phyloP scores from a whole-genome alignment of 1,284 basidiomycete species.

The Leccinum laetum region DNA sequence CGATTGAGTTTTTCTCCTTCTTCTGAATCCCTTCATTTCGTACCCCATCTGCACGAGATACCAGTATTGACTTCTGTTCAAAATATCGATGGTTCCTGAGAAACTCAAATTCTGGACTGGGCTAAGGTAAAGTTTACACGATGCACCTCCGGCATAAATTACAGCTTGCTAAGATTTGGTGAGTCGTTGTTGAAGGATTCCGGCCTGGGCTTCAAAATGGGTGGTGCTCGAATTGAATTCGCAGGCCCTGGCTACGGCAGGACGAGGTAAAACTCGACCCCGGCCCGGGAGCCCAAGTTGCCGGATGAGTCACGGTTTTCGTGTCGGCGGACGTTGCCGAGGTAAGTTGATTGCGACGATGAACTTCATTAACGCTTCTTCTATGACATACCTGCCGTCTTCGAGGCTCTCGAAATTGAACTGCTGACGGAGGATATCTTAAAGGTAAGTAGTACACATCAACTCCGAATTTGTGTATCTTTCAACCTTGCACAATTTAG shows the following conservation, averaged over 20 bases:
- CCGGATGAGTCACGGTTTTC: slow-evolving; percentile 44
- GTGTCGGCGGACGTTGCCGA: slow-evolving; percentile 53
- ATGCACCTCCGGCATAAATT: background rate
- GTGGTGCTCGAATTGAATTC: background rate
- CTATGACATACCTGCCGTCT: slow-evolving; percentile 56
- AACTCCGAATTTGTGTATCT: background rate
- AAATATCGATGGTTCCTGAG: background rate
- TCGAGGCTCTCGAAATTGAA: slow-evolving; percentile 85
- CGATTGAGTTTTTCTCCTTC: background rate
- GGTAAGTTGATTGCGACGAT: slow-evolving; percentile 39
- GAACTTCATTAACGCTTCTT: slow-evolving; percentile 9
- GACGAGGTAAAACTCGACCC: too few relatives aligned
- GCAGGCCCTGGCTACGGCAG: too few relatives aligned
- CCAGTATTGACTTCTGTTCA: background rate
- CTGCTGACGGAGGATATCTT: slow-evolving; percentile 82
- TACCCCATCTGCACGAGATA: background rate
- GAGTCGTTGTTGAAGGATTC: background rate
- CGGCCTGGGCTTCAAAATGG: background rate
- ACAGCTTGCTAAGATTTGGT: background rate
- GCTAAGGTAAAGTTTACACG: background rate
- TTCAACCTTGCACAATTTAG: slow-evolving; percentile 22
- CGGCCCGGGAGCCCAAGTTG: too few relatives aligned
- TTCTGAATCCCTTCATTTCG: background rate
- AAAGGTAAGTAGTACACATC: slow-evolving; percentile 47
- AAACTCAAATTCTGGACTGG: background rate